Evolutionary conservation across 1,284 basidiomycete species (phyloP).

Genomic region (Ceraceosorus guamensis): DNA sequence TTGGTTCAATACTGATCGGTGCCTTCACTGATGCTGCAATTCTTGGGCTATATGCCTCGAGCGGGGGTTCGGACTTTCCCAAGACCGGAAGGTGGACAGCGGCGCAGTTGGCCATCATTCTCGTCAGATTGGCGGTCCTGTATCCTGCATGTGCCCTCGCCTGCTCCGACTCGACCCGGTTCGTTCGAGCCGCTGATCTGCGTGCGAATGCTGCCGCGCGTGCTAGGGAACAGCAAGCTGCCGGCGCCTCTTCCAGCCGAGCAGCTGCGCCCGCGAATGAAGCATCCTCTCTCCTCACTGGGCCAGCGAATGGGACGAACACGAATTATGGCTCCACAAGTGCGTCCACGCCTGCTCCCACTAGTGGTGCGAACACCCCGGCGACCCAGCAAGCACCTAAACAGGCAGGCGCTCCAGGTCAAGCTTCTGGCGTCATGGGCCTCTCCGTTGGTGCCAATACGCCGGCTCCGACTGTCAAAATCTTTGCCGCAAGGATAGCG

Average conservation of each 20-base stretch:
- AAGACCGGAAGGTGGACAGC: constrained; percentile 27
- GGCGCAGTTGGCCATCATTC: constrained; percentile 29
- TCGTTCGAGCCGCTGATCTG: constrained; percentile 22
- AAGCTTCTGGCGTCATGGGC: constrained; percentile 37
- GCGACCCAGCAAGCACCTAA: constrained; percentile 9
- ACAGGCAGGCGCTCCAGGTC: constrained; percentile 15
- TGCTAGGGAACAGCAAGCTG: background rate
- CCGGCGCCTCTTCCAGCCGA: background rate
- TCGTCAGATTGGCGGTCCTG: constrained; percentile 29
- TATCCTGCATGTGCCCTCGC: constrained; percentile 32
- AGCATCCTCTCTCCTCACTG: background rate
- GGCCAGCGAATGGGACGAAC: background rate
- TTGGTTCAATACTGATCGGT: constrained; percentile 15
- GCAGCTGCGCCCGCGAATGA: background rate
- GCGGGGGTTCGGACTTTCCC: constrained; percentile 7
- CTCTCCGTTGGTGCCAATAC: constrained; percentile 29
- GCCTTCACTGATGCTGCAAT: constrained; percentile 21
- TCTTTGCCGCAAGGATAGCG: constrained; percentile 51
- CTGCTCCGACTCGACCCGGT: constrained; percentile 25
- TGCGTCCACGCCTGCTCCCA: constrained; percentile 7
- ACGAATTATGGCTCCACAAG: constrained; percentile 15
- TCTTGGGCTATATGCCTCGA: constrained; percentile 17
- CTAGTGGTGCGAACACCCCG: background rate
- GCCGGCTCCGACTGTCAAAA: constrained; percentile 35
- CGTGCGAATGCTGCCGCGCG: background rate